Conservation (phyloP, 75 land plant species). For the Sequoiadendron giganteum region DNA sequence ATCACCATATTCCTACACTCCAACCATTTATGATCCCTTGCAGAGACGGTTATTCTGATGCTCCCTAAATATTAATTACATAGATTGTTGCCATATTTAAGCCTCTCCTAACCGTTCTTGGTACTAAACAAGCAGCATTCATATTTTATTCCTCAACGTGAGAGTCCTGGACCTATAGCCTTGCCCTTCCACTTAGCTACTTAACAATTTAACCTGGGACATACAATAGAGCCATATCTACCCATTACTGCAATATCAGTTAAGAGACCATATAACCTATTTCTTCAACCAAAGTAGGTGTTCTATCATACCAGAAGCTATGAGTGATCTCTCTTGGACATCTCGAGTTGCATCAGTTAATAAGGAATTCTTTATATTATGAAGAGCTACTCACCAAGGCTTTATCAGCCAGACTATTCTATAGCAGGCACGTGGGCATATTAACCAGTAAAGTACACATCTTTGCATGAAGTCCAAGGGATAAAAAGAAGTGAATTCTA, state of each 20-base stretch:
- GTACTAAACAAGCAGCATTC: background rate
- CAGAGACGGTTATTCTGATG: background rate
- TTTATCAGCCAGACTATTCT: background rate
- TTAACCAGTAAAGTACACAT: background rate
- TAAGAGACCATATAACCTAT: background rate
- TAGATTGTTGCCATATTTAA: background rate
- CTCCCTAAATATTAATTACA: background rate
- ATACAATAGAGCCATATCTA: background rate
- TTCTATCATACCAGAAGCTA: background rate
- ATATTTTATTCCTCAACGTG: background rate
- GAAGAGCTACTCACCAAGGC: background rate
- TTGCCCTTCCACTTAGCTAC: background rate
- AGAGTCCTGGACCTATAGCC: background rate
- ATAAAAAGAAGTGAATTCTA: background rate
- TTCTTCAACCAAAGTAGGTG: background rate
- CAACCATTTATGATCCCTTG: background rate
- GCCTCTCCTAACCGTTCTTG: background rate
- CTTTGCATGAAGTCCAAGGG: background rate
- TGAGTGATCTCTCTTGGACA: background rate
- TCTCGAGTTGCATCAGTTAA: background rate
- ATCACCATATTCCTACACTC: background rate
- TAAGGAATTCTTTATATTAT: background rate
- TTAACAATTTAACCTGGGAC: background rate
- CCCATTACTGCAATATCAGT: background rate
- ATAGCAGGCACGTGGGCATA: background rate